Percentiles rank a stretch among this genome's conserved stretches.
Conservation (phyloP, 352 stramenopile genomes). For the Phytophthora cactorum region DNA sequence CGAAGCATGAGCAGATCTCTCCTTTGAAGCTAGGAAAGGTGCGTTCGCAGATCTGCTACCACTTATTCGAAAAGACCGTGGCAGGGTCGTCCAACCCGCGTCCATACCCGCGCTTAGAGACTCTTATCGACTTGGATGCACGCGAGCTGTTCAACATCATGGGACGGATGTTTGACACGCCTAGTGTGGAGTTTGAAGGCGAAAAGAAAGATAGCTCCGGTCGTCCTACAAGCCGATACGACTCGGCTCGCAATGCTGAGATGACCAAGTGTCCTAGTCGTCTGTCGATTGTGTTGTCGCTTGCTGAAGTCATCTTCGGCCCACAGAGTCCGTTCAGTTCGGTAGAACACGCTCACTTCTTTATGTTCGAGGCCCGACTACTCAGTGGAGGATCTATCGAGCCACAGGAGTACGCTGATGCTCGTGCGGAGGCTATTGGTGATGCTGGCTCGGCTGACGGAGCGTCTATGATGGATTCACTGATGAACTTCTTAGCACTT, state of each 20-base stretch:
- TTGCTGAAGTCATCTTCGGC: conserved; percentile 84
- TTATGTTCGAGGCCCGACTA: conserved; percentile 90
- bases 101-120: conserved; percentile 84
- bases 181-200: conserved; percentile 87
- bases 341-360: conserved; percentile 88
- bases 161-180: conserved; percentile 80
- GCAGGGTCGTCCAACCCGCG: conserved; percentile 34
- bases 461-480: conserved; percentile 85
- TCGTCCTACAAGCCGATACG: conserved; percentile 72
- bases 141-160: conserved; percentile 87
- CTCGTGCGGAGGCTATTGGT: conserved; percentile 61
- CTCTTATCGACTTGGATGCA: conserved; percentile 79
- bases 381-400: conserved; percentile 86
- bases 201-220: conserved; percentile 74
- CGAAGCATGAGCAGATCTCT: conserved; percentile 76
- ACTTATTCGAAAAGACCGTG: conserved; percentile 84
- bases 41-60: conserved; percentile 77
- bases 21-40: conserved; percentile 77
- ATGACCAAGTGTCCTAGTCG: conserved; percentile 82
- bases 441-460: conserved; percentile 47
- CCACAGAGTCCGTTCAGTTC: conserved; percentile 71
- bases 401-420: conserved; percentile 81
- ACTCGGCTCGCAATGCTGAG: conserved; percentile 75
- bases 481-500: conserved; percentile 89
- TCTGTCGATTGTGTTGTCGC: conserved; percentile 83